These are phyloP conservation scores for Phytophthora hibernalis DNA, from an alignment of 352 stramenopile genomes.

Conservation along the genomic window DNA sequence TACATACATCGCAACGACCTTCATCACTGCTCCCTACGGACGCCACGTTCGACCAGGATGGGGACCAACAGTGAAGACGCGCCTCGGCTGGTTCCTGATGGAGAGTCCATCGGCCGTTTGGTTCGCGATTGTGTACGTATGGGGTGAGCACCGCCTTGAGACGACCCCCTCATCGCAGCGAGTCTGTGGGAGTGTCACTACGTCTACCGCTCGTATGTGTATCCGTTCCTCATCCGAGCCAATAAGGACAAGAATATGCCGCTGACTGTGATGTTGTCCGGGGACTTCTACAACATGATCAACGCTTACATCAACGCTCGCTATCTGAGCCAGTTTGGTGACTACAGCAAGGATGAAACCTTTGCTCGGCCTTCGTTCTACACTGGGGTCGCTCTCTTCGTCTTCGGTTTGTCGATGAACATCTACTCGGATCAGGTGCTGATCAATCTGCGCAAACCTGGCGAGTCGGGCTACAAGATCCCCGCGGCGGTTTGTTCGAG, in stretches of 20 bases:
- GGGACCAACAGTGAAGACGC: slow-evolving; percentile 62
- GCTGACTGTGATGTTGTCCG: slow-evolving; percentile 56
- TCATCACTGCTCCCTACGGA: slow-evolving; percentile 73
- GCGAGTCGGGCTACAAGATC: slow-evolving; percentile 67
- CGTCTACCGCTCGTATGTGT: slow-evolving; percentile 72
- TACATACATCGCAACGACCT: slow-evolving; percentile 55
- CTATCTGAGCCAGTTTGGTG: slow-evolving; percentile 66
- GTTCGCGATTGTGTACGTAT: slow-evolving; percentile 58
- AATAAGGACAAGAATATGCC: slow-evolving; percentile 68
- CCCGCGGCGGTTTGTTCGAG: slow-evolving; percentile 69
- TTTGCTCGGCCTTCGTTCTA: slow-evolving; percentile 61
- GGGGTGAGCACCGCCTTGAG: slow-evolving; percentile 44
- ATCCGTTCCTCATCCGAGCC: slow-evolving; percentile 72
- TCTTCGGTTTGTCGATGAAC: slow-evolving; percentile 64
- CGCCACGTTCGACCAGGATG: slow-evolving; percentile 60
- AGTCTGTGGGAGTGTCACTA: slow-evolving; percentile 73
- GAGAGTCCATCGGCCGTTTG: slow-evolving; percentile 71
- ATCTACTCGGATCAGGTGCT: slow-evolving; percentile 74
- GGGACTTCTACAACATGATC: slow-evolving; percentile 72
- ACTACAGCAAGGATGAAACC: slow-evolving; percentile 50
- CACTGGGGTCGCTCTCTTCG: slow-evolving; percentile 55
- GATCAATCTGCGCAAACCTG: slow-evolving; percentile 66
- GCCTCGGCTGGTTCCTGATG: slow-evolving; percentile 78
- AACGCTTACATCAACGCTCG: slow-evolving; percentile 79
- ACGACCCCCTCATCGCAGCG: slow-evolving; percentile 54